Evolutionary conservation across 495 filamentous ascomycete genomes (phyloP), one percentile per base, ranked within the genome.

Genomic region (Penicillium turbatum): DNA sequence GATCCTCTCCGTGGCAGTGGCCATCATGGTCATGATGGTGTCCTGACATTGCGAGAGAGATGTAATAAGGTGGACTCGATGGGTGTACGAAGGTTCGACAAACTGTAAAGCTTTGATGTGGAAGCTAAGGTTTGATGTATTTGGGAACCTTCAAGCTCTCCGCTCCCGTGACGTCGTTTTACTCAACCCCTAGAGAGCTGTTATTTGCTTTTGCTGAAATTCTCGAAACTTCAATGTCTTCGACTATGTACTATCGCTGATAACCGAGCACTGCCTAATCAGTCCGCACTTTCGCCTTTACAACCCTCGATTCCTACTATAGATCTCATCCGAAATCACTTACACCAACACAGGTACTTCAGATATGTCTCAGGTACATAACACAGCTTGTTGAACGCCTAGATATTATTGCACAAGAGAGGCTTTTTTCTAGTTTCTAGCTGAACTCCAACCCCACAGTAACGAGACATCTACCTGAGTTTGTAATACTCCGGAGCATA

Each of bases 401-500:
- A 45, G 51, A 53, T 51, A 60, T 60, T 41, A 39, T 53, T 24
- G 29, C n/a, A 35, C 27, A 48, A 35, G 32, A 12, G 7, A 46
- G 6, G 1, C 31, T 13, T 24, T 4, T 24, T 24, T 24, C 21
- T 24, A 24, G 21, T 4, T 16, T 34, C 15, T 47, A 10, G 13
- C 24, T 12, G 15, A 32, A 15, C 50, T 32, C 31, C 13, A 26
- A 12, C 2, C 5, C 8, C 35, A 15, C 26, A 12, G 26, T 11
- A 26, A 15, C 9, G 6, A 39, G 38, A 17, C 30, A 40, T 61
- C 51, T 24, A 72, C 15, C 65, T 75, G 11, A 89, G 70, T 57
- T 80, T 80, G 71, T 97, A 97, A 65, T 88, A 97, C 39, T 85
- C 83, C 0, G 88, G 83, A 21, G 88, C 89, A 80, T 91, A 95